Percentiles rank a stretch among this genome's conserved stretches.
Conservation (phyloP, 805 yeast species). For the Blastobotrys robertii region DNA sequence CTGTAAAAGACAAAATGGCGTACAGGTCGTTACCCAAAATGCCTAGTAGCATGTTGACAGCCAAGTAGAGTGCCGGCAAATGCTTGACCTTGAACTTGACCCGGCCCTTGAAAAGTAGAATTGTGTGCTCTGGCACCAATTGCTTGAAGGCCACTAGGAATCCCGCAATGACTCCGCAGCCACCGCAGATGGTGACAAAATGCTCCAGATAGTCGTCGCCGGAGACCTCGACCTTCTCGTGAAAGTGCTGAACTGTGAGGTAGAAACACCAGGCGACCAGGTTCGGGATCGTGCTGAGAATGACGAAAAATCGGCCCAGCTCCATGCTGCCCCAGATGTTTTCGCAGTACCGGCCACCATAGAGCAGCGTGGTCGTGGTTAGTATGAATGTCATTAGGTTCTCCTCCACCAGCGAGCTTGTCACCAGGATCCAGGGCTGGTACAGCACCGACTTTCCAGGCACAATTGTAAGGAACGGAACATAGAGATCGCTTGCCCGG, state of each 20-base stretch:
- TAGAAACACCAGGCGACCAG: conserved; percentile 26
- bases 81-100: conserved; percentile 35
- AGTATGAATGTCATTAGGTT: conserved; percentile 31
- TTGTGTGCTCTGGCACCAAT: conserved; percentile 51
- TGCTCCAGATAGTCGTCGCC: conserved; percentile 16
- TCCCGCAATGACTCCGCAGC: conserved; percentile 46
- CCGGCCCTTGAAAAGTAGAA: conserved; percentile 38
- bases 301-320: conserved; percentile 37
- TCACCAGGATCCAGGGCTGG: conserved; percentile 44
- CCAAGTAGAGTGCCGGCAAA: conserved; percentile 32
- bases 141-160: conserved; percentile 58
- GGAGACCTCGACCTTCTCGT: conserved; percentile 14
- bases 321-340: conserved; percentile 53
- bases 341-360: conserved; percentile 57
- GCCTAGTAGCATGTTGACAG: conserved; percentile 21
- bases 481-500: conserved; percentile 38
- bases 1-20: conserved; percentile 25
- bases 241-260: conserved; percentile 9
- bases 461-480: conserved; percentile 42
- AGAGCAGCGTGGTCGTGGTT: conserved; percentile 33
- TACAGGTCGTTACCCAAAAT: conserved; percentile 19
- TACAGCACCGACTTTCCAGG: conserved; percentile 32
- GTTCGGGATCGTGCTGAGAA: conserved; percentile 32
- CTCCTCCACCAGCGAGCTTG: conserved; percentile 39
- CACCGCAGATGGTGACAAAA: conserved; percentile 42